phyloP scores from a whole-genome alignment of 441 rosid species.

The Pelargonium citronellum region DNA sequence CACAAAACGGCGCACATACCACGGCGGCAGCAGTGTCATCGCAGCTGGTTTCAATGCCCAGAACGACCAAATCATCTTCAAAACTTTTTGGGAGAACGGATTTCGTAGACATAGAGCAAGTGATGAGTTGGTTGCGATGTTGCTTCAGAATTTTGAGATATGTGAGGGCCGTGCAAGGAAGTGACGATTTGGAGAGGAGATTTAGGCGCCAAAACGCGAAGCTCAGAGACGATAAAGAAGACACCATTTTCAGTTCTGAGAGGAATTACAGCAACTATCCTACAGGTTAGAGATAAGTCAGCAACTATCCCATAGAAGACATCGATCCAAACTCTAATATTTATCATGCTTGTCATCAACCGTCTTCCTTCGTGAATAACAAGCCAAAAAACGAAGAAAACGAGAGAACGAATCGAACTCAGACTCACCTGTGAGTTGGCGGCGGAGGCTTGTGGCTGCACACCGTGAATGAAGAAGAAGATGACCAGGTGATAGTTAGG shows the following conservation, averaged over 20 bases:
- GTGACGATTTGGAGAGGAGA: conserved; percentile 25
- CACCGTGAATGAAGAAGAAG: too few species aligned
- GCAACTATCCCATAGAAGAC: too few species aligned
- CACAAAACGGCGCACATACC: conserved; percentile 33
- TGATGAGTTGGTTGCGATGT: conserved; percentile 13
- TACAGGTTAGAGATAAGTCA: too few species aligned
- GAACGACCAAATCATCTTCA: conserved; percentile 57
- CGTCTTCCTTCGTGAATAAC: too few species aligned
- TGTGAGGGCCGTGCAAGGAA: conserved; percentile 16
- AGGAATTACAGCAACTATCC: too few species aligned
- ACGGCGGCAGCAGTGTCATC: conserved; percentile 96
- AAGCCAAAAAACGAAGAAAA: too few species aligned
- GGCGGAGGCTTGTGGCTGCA: too few species aligned
- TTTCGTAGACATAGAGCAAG: conserved; percentile 17
- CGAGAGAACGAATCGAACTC: too few species aligned
- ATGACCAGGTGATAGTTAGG: too few species aligned
- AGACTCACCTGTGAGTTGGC: too few species aligned
- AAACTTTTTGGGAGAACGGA: conserved; percentile 16
- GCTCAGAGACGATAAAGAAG: conserved; percentile 26
- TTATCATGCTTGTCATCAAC: too few species aligned
- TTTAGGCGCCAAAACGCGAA: conserved; percentile 45
- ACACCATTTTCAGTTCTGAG: conserved; percentile 17
- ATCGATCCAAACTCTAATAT: too few species aligned
- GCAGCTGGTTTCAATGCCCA: conserved; percentile 94
- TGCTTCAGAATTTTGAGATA: conserved; percentile 21